Percentiles rank a stretch among this genome's conserved stretches.
phyloP scores from a whole-genome alignment of 2,329 filamentous ascomycete genomes.

The Colletotrichum sp. region DNA sequence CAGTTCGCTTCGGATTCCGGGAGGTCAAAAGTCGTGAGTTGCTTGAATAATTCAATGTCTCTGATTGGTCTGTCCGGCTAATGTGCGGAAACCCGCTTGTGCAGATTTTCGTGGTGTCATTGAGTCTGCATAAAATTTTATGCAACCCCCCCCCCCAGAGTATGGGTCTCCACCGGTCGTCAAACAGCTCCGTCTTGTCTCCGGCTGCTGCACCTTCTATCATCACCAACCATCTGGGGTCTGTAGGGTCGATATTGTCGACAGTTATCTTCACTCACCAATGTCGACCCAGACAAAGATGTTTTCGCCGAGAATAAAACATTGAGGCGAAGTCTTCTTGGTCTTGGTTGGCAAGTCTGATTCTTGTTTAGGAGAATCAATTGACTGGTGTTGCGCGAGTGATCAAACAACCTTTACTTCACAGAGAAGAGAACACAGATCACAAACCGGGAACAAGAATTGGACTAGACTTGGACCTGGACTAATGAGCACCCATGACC shows the following conservation, averaged over 20 bases:
- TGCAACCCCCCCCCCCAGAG: background rate
- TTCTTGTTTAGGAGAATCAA: background rate
- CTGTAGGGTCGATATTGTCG: background rate
- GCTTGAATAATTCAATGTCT: constrained; percentile 21
- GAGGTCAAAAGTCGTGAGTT: constrained; percentile 26
- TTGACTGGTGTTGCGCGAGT: background rate
- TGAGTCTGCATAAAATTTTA: background rate
- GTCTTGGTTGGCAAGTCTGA: background rate
- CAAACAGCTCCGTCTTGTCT: background rate
- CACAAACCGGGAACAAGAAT: background rate
- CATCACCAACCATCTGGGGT: background rate
- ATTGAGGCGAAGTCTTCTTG: background rate
- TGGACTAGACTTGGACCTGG: background rate
- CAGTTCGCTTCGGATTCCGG: constrained; percentile 15
- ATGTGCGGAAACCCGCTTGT: background rate
- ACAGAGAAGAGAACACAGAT: background rate
- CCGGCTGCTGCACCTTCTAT: background rate
- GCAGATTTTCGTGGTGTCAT: background rate
- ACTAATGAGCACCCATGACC: background rate
- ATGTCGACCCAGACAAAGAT: background rate
- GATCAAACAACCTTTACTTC: background rate
- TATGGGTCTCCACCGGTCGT: background rate
- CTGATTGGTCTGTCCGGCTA: constrained; percentile 17
- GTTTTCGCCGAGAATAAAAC: background rate
- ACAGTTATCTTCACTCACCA: background rate